Conservation (phyloP, 371 early-diverging fungal species). For the Mortierella polycephala region DNA sequence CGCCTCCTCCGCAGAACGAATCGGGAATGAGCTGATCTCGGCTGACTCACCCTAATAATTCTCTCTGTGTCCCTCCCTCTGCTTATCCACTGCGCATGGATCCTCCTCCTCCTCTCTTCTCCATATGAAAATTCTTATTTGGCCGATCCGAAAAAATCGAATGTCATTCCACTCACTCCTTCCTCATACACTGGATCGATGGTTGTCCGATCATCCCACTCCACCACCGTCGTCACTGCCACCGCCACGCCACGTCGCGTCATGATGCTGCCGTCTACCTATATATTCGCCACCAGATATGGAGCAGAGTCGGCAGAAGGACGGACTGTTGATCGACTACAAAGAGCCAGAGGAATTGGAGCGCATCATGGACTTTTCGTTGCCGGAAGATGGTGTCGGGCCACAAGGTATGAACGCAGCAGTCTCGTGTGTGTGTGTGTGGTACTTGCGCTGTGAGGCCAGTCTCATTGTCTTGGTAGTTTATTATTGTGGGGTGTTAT, state of each 20-base stretch:
- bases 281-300: constrained; percentile 42
- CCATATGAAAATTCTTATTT: constrained; percentile 7
- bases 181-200: constrained; percentile 7
- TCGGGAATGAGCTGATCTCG: neutral
- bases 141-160: constrained; percentile 34
- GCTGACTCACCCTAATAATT: constrained; percentile 39
- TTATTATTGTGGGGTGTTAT: too few species aligned
- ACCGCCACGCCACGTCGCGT: neutral
- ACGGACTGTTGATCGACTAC: constrained; percentile 60
- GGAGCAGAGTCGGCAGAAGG: constrained; percentile 57
- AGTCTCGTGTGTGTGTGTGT: neutral
- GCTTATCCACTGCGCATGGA: constrained; percentile 29
- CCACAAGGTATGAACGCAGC: constrained; percentile 57
- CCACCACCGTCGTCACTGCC: neutral
- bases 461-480: too few species aligned
- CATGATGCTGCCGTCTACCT: too few species aligned
- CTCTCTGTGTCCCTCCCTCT: neutral
- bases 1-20: neutral
- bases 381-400: constrained; percentile 63
- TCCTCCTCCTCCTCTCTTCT: too few species aligned
- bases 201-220: neutral
- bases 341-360: constrained; percentile 63
- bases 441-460: too few species aligned
- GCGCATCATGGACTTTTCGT: constrained; percentile 61
- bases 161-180: neutral